Conservation (phyloP, 495 filamentous ascomycete species). For the Mycothermus thermophilus region DNA sequence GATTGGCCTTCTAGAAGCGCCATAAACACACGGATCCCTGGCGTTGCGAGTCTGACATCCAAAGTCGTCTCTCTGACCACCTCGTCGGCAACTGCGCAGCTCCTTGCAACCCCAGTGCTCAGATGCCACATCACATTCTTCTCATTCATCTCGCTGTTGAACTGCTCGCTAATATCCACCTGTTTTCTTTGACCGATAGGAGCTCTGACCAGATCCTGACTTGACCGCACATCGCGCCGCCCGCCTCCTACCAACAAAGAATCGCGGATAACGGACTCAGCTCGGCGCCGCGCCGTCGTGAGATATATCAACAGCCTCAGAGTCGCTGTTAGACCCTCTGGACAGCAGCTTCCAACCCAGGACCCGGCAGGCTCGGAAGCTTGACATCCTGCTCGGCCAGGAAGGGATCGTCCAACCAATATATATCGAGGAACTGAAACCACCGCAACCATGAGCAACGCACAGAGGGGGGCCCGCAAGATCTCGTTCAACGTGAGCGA, state of each 20-base stretch:
- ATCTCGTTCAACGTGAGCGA: conserved; percentile 99
- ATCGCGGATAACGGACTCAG: not conserved
- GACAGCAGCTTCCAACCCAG: no score
- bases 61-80: not conserved
- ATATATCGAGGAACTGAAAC: not conserved
- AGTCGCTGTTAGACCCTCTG: not conserved
- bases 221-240: not conserved
- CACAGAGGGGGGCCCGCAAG: conserved; percentile 58
- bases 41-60: not conserved
- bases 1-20: conserved; percentile 9
- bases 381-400: not conserved
- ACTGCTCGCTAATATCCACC: conserved; percentile 2
- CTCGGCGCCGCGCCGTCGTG: not conserved
- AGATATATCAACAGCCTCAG: conserved; percentile 1
- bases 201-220: conserved; percentile 1
- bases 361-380: no score
- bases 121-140: not conserved
- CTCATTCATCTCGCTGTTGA: conserved; percentile 1
- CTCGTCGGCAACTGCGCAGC: no score
- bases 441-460: conserved; percentile 18
- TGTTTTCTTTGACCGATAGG: conserved; percentile 3
- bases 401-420: not conserved
- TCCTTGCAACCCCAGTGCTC: not conserved
- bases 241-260: conserved; percentile 7
- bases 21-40: not conserved